Conservation (phyloP, 2,329 filamentous ascomycete genomes). For the Microdochium paspali region DNA sequence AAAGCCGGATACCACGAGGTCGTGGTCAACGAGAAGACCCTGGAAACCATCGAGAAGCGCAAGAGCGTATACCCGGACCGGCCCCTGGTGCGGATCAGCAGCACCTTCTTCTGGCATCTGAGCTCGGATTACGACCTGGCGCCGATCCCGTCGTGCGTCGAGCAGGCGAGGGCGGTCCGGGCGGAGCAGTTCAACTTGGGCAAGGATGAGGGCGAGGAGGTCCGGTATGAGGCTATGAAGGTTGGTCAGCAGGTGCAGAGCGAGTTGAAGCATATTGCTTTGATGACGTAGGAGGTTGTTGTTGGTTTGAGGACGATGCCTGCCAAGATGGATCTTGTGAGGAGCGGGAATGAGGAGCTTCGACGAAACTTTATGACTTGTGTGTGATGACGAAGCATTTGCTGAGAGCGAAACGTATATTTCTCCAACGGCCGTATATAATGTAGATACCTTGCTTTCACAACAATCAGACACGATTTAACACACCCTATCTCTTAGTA, state of each 20-base stretch:
- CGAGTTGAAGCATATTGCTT: constrained; percentile 43
- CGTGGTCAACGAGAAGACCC: constrained; percentile 43
- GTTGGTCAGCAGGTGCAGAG: constrained; percentile 50
- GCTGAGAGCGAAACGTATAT: too few species aligned
- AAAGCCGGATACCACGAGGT: constrained; percentile 56
- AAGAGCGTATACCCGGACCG: constrained; percentile 31
- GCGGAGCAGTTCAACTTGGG: constrained; percentile 37
- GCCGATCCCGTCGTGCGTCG: constrained; percentile 38
- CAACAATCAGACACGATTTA: too few species aligned
- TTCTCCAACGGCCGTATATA: too few species aligned
- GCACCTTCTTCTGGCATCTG: constrained; percentile 53
- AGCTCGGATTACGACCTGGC: constrained; percentile 44
- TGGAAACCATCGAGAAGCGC: constrained; percentile 35
- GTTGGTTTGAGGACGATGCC: too few species aligned
- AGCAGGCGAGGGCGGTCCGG: constrained; percentile 32
- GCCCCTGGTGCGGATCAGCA: constrained; percentile 47
- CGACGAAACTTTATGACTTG: too few species aligned
- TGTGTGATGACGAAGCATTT: too few species aligned
- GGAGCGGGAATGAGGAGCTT: too few species aligned
- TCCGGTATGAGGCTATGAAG: constrained; percentile 42
- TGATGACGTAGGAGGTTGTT: constrained; percentile 29
- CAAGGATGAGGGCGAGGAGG: constrained; percentile 41
- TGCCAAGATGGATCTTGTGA: too few species aligned
- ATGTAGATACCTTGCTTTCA: too few species aligned
- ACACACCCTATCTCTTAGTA: too few species aligned